Conservation (phyloP, 495 filamentous ascomycete genomes). For the Articulospora tetracladia region DNA sequence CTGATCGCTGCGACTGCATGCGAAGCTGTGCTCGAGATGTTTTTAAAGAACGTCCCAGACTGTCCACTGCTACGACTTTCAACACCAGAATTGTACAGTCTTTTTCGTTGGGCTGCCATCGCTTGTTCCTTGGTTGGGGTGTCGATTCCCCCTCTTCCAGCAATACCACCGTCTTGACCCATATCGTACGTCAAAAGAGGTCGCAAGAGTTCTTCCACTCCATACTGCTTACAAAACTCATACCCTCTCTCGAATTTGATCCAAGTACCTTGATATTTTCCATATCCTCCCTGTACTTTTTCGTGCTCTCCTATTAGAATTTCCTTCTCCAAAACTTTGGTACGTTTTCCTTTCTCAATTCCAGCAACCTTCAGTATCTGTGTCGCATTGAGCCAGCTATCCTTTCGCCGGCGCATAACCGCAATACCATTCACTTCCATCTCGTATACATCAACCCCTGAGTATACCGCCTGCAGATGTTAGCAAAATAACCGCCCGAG, state of each 20-base stretch:
- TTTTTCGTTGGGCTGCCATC: constrained; percentile 94
- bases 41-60: constrained; percentile 88
- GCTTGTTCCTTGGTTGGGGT: constrained; percentile 99
- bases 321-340: constrained; percentile 96
- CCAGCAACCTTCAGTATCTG: constrained; percentile 95
- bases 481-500: not conserved
- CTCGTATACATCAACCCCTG: constrained; percentile 91
- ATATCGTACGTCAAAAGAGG: constrained; percentile 89
- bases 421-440: constrained; percentile 91
- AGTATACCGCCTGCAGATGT: constrained; percentile 77
- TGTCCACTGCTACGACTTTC: constrained; percentile 64
- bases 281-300: constrained; percentile 97
- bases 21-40: constrained; percentile 88
- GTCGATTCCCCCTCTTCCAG: constrained; percentile 58
- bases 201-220: constrained; percentile 80
- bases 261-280: constrained; percentile 99
- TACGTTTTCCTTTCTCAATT: constrained; percentile 93
- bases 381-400: constrained; percentile 92
- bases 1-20: constrained; percentile 91
- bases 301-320: constrained; percentile 94
- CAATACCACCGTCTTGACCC: constrained; percentile 67
- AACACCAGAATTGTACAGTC: constrained; percentile 73
- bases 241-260: constrained; percentile 87
- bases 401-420: constrained; percentile 89
- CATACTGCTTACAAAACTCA: constrained; percentile 90